Percentiles rank a stretch among this genome's conserved stretches.
Evolutionary conservation across 2,329 filamentous ascomycete genomes (phyloP).

Genomic region (Trichoderma gracile): DNA sequence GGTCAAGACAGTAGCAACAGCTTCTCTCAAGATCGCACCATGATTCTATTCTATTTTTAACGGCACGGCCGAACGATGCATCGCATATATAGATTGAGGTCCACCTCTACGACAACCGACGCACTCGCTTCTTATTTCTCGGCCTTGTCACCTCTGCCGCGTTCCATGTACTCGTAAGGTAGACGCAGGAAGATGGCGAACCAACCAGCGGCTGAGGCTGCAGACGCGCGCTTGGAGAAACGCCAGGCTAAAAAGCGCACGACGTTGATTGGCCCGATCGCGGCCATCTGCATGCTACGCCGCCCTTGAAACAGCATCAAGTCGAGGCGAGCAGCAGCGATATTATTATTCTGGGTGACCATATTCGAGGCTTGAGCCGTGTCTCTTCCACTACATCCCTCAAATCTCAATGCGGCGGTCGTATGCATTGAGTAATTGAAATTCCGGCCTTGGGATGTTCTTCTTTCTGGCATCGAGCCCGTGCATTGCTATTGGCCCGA

Average conservation of each 20-base stretch:
- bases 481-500: not conserved
- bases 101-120: not conserved
- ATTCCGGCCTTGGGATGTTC: not conserved
- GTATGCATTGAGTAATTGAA: not conserved
- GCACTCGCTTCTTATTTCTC: not conserved
- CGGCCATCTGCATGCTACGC: conserved; percentile 14
- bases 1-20: not conserved
- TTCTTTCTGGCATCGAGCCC: not conserved
- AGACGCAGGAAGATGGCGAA: not conserved
- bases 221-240: conserved; percentile 20
- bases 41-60: no score
- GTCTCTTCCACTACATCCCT: not conserved
- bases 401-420: not conserved
- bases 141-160: not conserved
- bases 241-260: not conserved
- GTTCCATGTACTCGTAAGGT: no score
- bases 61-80: no score
- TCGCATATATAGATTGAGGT: no score
- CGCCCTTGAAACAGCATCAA: conserved; percentile 16
- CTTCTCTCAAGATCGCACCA: no score
- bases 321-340: not conserved
- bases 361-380: no score
- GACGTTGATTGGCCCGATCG: not conserved
- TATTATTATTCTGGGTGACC: no score
- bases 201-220: not conserved